phyloP scores from a whole-genome alignment of 2,329 filamentous ascomycete genomes.

The Phaeosphaeriaceae sp. region DNA sequence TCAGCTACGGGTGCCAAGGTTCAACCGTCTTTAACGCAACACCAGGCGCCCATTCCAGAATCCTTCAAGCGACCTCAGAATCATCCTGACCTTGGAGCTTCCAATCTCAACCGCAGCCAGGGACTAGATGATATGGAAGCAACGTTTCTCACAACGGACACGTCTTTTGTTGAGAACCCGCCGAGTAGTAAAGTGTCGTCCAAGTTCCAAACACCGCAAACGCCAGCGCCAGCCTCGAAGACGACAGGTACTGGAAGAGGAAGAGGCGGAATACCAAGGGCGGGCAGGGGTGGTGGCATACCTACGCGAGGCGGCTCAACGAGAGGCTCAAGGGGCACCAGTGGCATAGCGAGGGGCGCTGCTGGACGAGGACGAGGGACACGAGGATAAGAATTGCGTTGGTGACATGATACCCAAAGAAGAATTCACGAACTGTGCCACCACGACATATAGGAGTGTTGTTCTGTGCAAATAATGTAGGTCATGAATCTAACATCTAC shows the following conservation, averaged over 20 bases:
- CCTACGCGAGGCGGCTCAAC: constrained; percentile 41
- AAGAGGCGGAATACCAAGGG: constrained; percentile 46
- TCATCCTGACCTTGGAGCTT: constrained; percentile 29
- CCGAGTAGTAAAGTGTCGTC: constrained; percentile 59
- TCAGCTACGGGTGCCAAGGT: background rate
- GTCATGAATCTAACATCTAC: background rate
- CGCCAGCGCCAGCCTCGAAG: constrained; percentile 35
- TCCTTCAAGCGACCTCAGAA: constrained; percentile 68
- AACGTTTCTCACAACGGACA: constrained; percentile 93
- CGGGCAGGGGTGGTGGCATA: constrained; percentile 42
- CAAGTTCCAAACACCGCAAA: constrained; percentile 49
- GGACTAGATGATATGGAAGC: constrained; percentile 67
- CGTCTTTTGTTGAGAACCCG: constrained; percentile 88
- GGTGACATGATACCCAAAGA: constrained; percentile 7
- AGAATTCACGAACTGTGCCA: background rate
- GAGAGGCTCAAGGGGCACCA: constrained; percentile 43
- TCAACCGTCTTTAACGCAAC: background rate
- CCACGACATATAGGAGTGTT: background rate
- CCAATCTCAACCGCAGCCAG: constrained; percentile 29
- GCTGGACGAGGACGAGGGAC: constrained; percentile 43
- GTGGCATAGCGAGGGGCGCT: constrained; percentile 46
- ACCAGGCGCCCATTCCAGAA: constrained; percentile 79
- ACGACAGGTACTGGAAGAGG: constrained; percentile 29
- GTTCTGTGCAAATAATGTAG: background rate
- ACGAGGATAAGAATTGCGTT: constrained; percentile 12